Evolutionary conservation across 140 eudicot species (phyloP).

Genomic region (Anethum foeniculum): DNA sequence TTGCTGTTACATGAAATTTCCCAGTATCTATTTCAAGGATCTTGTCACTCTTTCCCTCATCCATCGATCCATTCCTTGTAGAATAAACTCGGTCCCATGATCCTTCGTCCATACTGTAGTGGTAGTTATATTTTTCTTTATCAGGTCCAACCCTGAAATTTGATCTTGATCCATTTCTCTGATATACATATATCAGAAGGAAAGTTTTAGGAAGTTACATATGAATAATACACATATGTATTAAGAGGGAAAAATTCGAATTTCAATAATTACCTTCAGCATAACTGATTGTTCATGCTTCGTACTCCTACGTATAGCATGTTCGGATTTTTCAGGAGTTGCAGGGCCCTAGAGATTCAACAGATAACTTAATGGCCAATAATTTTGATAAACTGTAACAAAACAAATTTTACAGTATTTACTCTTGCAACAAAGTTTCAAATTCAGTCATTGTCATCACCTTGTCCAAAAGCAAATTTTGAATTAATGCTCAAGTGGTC

Average conservation of each 20-base stretch:
- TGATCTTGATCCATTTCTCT: slow-evolving; percentile 51
- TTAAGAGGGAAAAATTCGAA: background rate
- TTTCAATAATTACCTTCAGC: slow-evolving; percentile 36
- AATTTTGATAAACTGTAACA: background rate
- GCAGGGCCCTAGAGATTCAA: slow-evolving; percentile 54
- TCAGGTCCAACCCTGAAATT: slow-evolving; percentile 11
- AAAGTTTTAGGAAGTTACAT: background rate
- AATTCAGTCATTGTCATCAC: background rate
- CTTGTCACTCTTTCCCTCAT: slow-evolving; percentile 42
- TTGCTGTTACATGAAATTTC: slow-evolving; percentile 33
- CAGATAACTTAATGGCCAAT: background rate
- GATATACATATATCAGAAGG: slow-evolving; percentile 13
- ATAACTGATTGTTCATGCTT: slow-evolving; percentile 33
- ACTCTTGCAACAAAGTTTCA: background rate
- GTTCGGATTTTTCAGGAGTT: slow-evolving; percentile 85
- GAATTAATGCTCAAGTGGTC: slow-evolving; percentile 1
- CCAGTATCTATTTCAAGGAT: slow-evolving; percentile 59
- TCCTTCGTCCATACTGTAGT: slow-evolving; percentile 13
- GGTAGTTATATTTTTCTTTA: background rate
- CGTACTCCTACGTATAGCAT: slow-evolving; percentile 19
- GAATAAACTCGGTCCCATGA: slow-evolving; percentile 11
- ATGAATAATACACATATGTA: background rate
- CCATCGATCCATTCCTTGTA: background rate
- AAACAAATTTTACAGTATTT: background rate
- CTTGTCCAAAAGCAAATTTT: background rate